Conservation (phyloP, 768 basidiomycete species). For the Boletus bicolor region DNA sequence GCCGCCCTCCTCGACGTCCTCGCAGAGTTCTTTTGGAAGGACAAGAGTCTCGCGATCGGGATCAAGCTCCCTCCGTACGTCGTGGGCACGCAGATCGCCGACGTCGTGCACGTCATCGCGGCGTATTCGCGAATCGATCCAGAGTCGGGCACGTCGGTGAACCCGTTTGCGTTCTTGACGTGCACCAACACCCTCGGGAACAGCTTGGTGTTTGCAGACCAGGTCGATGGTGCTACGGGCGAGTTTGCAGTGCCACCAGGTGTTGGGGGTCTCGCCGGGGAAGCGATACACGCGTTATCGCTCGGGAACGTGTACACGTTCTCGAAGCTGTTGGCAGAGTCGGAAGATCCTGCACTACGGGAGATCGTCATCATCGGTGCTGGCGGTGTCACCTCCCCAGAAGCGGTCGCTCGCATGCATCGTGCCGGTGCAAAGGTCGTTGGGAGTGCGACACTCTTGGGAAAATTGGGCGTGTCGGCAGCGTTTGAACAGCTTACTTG, state of each 20-base stretch:
- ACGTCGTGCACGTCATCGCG: conserved; percentile 47
- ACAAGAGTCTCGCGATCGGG: conserved; percentile 61
- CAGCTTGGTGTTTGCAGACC: conserved; percentile 59
- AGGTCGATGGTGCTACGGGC: conserved; percentile 31
- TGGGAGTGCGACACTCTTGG: conserved; percentile 57
- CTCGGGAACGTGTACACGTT: conserved; percentile 77
- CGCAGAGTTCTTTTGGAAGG: conserved; percentile 44
- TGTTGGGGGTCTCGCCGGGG: conserved; percentile 75
- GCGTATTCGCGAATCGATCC: conserved; percentile 32
- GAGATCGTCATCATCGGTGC: conserved; percentile 68
- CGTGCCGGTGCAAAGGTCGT: conserved; percentile 71
- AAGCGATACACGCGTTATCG: conserved; percentile 68
- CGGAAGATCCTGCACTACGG: conserved; percentile 39
- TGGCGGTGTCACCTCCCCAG: conserved; percentile 72
- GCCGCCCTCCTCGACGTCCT: conserved; percentile 53
- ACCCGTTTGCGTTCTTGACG: conserved; percentile 70
- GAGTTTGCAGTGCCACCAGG: conserved; percentile 61
- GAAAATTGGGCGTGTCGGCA: conserved; percentile 45
- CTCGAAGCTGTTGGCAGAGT: conserved; percentile 45
- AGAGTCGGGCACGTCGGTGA: conserved; percentile 19
- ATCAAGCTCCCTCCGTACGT: conserved; percentile 80
- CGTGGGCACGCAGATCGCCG: conserved; percentile 55
- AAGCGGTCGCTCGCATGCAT: conserved; percentile 64
- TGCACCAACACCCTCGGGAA: conserved; percentile 81
- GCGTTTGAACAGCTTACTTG: conserved; percentile 46